Evolutionary conservation across 2,329 filamentous ascomycete genomes (phyloP).

Genomic region (Fusarium sp.): DNA sequence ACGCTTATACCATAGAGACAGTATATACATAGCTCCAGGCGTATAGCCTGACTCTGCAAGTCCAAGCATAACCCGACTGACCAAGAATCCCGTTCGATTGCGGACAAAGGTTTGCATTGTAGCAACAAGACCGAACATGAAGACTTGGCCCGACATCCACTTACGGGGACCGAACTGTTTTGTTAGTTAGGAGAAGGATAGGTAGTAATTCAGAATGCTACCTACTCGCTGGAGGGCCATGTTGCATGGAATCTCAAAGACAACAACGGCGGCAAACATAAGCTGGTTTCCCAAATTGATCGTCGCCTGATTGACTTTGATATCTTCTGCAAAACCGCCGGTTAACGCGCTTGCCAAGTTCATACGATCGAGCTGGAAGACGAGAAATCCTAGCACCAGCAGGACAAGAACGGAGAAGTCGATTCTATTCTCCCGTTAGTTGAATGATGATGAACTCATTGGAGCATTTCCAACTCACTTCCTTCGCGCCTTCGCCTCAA

Average conservation of each 20-base stretch:
- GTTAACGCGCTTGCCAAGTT: constrained; percentile 63
- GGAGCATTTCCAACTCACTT: not conserved
- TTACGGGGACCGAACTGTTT: constrained; percentile 36
- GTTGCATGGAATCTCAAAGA: constrained; percentile 64
- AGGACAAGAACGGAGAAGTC: constrained; percentile 60
- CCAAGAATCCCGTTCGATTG: constrained; percentile 56
- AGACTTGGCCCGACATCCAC: constrained; percentile 61
- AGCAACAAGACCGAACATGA: constrained; percentile 59
- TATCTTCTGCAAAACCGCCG: constrained; percentile 56
- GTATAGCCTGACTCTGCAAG: constrained; percentile 64
- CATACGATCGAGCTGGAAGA: constrained; percentile 64
- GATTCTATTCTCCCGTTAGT: constrained; percentile 46
- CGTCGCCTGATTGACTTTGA: constrained; percentile 55
- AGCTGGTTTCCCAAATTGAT: constrained; percentile 65
- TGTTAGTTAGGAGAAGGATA: not conserved
- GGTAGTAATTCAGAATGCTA: too few species aligned
- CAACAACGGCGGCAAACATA: constrained; percentile 62
- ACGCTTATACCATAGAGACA: constrained; percentile 62
- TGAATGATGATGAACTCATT: not conserved
- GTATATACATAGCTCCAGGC: constrained; percentile 60
- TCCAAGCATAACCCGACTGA: constrained; percentile 56
- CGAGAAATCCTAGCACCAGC: constrained; percentile 60
- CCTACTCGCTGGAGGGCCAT: constrained; percentile 51
- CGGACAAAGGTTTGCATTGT: constrained; percentile 56
- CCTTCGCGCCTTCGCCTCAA: not conserved